Percentiles rank a stretch among this genome's conserved stretches.
phyloP scores from a whole-genome alignment of 179 eudicot species.

The Spinacia oleracea region DNA sequence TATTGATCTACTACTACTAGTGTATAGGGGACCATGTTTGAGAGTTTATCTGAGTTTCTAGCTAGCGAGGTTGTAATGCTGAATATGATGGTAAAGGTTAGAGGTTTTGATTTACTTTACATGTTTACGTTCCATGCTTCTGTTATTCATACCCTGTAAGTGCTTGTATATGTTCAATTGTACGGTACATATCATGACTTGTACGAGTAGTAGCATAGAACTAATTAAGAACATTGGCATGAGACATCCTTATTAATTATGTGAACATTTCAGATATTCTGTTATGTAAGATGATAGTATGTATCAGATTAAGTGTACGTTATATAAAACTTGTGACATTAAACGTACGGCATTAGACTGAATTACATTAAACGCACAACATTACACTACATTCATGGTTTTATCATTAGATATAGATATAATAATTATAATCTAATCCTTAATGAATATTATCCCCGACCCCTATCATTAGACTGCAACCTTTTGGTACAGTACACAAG shows the following conservation, averaged over 20 bases:
- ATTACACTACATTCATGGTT: neutral
- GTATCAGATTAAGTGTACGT: too few relatives aligned
- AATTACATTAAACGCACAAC: neutral
- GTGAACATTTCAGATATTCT: too few relatives aligned
- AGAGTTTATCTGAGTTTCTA: slow-evolving; percentile 24
- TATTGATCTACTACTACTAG: slow-evolving; percentile 26
- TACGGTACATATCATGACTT: too few relatives aligned
- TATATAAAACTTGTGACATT: too few relatives aligned
- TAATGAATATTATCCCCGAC: neutral
- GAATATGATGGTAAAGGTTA: slow-evolving; percentile 30
- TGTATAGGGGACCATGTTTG: slow-evolving; percentile 34
- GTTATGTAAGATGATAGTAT: too few relatives aligned
- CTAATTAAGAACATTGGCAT: too few relatives aligned
- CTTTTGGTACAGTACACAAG: slow-evolving; percentile 14
- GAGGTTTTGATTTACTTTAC: slow-evolving; percentile 29
- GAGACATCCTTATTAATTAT: too few relatives aligned
- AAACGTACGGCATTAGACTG: too few relatives aligned
- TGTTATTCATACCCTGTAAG: neutral
- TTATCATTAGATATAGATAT: too few relatives aligned
- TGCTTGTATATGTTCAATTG: slow-evolving; percentile 7
- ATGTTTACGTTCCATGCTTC: slow-evolving; percentile 30
- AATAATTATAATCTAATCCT: neutral
- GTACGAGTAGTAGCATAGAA: too few relatives aligned
- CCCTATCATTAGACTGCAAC: slow-evolving; percentile 2
- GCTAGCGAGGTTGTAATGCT: slow-evolving; percentile 33